phyloP scores from a whole-genome alignment of 1,284 basidiomycete species.

The Rhodotorula sp. region DNA sequence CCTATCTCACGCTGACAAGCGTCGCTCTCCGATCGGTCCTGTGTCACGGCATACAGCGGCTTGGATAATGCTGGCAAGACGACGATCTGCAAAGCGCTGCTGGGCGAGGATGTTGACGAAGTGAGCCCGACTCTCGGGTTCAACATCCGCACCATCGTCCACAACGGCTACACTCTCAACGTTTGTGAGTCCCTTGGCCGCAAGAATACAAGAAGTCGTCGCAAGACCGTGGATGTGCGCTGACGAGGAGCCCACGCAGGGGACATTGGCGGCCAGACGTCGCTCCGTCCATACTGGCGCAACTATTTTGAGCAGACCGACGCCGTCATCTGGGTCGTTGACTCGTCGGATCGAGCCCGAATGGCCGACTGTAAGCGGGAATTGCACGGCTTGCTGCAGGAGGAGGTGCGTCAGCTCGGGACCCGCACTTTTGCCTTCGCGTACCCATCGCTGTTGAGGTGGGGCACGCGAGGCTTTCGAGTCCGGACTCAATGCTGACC shows the following conservation, averaged over 20 bases:
- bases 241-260: constrained; percentile 52
- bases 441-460: not conserved
- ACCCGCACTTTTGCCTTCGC: too few species aligned
- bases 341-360: constrained; percentile 84
- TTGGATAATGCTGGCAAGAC: constrained; percentile 99
- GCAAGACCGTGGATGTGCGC: not conserved
- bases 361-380: constrained; percentile 87
- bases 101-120: constrained; percentile 79
- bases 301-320: constrained; percentile 99
- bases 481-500: too few species aligned
- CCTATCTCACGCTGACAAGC: not conserved
- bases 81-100: constrained; percentile 92
- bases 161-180: constrained; percentile 85
- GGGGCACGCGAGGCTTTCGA: not conserved
- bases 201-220: not conserved
- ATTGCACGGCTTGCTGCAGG: constrained; percentile 75
- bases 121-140: constrained; percentile 96
- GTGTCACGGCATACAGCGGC: constrained; percentile 60
- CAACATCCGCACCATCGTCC: constrained; percentile 94
- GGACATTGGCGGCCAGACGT: constrained; percentile 97
- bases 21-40: not conserved
- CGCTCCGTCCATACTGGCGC: constrained; percentile 93
- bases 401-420: constrained; percentile 67
- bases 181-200: constrained; percentile 64
- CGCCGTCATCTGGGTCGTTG: constrained; percentile 97